Evolutionary conservation across 805 yeast species (phyloP).

Genomic region (Yarrowia sp.): DNA sequence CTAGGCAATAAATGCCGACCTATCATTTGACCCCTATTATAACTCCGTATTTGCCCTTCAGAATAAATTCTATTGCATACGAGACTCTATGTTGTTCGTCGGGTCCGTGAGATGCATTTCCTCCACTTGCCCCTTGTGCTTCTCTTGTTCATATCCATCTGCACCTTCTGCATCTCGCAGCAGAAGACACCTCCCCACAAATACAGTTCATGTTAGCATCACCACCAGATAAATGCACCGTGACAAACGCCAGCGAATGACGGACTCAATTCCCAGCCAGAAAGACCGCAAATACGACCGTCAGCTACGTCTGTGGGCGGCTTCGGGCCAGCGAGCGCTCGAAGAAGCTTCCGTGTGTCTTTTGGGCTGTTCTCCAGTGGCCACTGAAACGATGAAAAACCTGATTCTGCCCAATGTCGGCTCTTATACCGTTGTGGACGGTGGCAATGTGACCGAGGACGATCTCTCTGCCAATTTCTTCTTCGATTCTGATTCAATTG

Average conservation of each 20-base stretch:
- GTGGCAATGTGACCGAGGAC: conserved; percentile 50
- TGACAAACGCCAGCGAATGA: conserved; percentile 35
- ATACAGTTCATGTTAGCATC: conserved; percentile 32
- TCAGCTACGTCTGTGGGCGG: conserved; percentile 87
- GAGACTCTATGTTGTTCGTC: no score
- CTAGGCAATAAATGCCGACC: no score
- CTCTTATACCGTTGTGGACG: conserved; percentile 64
- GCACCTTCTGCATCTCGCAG: conserved; percentile 7
- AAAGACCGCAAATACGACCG: conserved; percentile 70
- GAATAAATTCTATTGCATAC: background rate
- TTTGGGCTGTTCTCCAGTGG: conserved; percentile 62
- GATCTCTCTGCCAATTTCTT: conserved; percentile 72
- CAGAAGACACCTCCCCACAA: conserved; percentile 18
- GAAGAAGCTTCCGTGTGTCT: conserved; percentile 66
- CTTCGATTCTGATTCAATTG: conserved; percentile 56
- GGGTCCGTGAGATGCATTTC: background rate
- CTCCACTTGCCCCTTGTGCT: background rate
- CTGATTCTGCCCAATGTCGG: conserved; percentile 79
- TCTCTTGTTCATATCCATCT: background rate
- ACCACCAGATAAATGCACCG: conserved; percentile 36
- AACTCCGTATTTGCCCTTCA: background rate
- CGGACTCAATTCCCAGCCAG: conserved; percentile 40
- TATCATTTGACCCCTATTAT: background rate
- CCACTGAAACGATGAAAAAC: conserved; percentile 74
- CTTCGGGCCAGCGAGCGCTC: conserved; percentile 71